Evolutionary conservation across 2,329 filamentous ascomycete genomes (phyloP), one percentile per base, ranked within the genome.

Genomic region (Arachnopeziza araneosa): DNA sequence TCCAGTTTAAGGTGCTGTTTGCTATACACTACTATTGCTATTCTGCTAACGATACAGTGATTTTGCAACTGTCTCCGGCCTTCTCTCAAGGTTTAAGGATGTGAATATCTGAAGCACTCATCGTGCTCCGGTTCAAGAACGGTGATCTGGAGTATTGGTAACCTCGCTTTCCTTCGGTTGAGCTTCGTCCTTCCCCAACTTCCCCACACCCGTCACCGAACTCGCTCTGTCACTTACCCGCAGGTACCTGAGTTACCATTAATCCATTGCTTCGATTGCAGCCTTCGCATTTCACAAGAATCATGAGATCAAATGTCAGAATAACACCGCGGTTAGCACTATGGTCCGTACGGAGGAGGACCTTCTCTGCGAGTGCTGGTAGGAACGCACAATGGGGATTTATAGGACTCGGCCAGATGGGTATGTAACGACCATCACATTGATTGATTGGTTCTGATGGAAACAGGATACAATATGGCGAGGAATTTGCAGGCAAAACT

Each of bases 391-490:
- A 79, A 67, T 85, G 79, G 78, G 83, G 82, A 0, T 85, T 85
- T 67, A 80, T 85, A 60, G 83, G 83, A 17, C 72, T 85, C 52
- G 83, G 83, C 17, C 80, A 82, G 71, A 85, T 85, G 83, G 83
- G 82, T 83, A 75, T 51, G 77, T 74, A 24, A 24, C 50, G 50
- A 44, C 50, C 50, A 59, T 60, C 21, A 2, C 2, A 48, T 48
- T n/a, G 10, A 23, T 32, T 10, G 30, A 21, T 24, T 55, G 32
- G 12, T 4, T 4, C 32, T 32, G n/a, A 36, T 53, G 9, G 22
- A 9, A 30, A n/a, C 62, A 88, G 87, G 88, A 54, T 90, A 85
- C 66, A 83, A 85, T 54, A 91, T 91, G 88, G 88, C 88, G 44
- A 83, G 80, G 72, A 91, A 90, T 68, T 77, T 91, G 5, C 81